Evolutionary conservation across 2,329 filamentous ascomycete species (phyloP).

Genomic region (Aureobasidium sp.): DNA sequence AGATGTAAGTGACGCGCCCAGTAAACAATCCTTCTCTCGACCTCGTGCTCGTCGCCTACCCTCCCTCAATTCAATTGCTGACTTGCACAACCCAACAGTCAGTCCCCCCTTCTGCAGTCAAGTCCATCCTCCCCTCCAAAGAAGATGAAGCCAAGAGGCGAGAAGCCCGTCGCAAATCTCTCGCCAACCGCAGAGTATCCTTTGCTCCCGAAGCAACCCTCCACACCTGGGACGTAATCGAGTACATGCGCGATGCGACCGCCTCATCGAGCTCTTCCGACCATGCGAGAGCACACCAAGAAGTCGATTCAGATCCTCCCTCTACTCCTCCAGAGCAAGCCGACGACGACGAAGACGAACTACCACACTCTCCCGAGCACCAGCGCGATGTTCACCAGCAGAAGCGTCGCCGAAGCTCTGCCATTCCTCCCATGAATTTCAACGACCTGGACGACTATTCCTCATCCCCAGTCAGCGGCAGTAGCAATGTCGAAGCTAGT

Average conservation of each 20-base stretch:
- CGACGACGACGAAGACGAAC: slow-evolving; percentile 48
- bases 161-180: slow-evolving; percentile 83
- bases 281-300: slow-evolving; percentile 49
- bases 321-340: slow-evolving; percentile 55
- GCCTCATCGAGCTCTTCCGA: slow-evolving; percentile 61
- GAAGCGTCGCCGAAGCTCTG: slow-evolving; percentile 55
- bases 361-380: slow-evolving; percentile 49
- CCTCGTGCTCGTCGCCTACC: background rate
- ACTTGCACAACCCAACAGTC: slow-evolving; percentile 24
- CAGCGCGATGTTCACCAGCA: slow-evolving; percentile 58
- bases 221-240: slow-evolving; percentile 93
- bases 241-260: slow-evolving; percentile 80
- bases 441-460: slow-evolving; percentile 61
- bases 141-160: slow-evolving; percentile 57
- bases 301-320: slow-evolving; percentile 46
- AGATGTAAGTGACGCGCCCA: slow-evolving; percentile 63
- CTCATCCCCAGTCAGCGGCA: slow-evolving; percentile 68
- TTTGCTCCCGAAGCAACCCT: slow-evolving; percentile 96
- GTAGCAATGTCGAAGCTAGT: slow-evolving; percentile 32
- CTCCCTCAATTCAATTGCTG: background rate
- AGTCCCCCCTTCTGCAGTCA: slow-evolving; percentile 41
- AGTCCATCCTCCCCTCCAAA: slow-evolving; percentile 48
- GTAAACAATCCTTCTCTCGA: slow-evolving; percentile 16
- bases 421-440: slow-evolving; percentile 55
- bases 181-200: slow-evolving; percentile 85